phyloP scores from a whole-genome alignment of 306 rosid genomes.

The Vigna hirtella region DNA sequence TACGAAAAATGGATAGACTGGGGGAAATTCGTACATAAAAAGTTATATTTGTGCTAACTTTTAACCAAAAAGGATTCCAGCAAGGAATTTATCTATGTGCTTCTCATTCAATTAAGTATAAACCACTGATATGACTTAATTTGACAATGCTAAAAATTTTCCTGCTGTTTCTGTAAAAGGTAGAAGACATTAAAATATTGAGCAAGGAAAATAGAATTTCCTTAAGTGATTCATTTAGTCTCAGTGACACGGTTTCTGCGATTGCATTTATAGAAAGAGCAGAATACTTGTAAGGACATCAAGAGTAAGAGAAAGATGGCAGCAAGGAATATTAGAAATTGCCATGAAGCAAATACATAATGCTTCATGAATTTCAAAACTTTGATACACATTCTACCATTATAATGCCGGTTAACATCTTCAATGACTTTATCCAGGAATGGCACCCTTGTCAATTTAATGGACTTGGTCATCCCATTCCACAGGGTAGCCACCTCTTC shows the following conservation, averaged over 20 bases:
- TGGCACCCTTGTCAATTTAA: constrained; percentile 78
- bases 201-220: background rate
- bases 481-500: constrained; percentile 72
- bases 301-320: constrained; percentile 62
- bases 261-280: constrained; percentile 50
- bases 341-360: constrained; percentile 77
- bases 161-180: background rate
- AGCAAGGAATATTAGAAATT: constrained; percentile 60
- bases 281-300: constrained; percentile 57
- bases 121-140: background rate
- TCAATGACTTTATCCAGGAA: constrained; percentile 82
- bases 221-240: constrained; percentile 25
- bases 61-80: background rate
- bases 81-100: background rate
- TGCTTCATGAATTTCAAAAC: constrained; percentile 55
- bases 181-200: background rate
- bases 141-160: background rate
- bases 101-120: background rate
- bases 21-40: background rate
- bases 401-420: constrained; percentile 73
- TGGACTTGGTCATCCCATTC: constrained; percentile 90
- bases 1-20: background rate
- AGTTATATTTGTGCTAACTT: background rate
- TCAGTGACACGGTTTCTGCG: background rate
- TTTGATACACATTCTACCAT: constrained; percentile 66